Evolutionary conservation across 1,284 basidiomycete genomes (phyloP), one percentile per base, ranked within the genome.

Genomic region (Fomitopsis palustris): DNA sequence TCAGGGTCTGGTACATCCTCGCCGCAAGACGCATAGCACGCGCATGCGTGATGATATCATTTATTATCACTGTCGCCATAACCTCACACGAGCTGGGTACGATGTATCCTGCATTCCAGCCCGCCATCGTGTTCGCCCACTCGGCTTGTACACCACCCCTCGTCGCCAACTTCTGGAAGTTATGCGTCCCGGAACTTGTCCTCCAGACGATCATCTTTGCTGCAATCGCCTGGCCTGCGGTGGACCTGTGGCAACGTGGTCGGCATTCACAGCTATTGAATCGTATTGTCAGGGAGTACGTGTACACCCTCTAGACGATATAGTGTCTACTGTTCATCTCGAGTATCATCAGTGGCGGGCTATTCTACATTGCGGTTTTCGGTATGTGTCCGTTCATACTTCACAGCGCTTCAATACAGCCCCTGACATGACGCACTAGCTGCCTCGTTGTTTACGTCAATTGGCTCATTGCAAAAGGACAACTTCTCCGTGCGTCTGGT

Each of bases 1-100:
- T 70, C 19, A 64, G 69, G 10, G 63, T 69, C 35, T 70, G 68
- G 65, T 67, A 69, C 49, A 64, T 70, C 55, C 69, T 64, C 55
- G 62, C 67, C 9, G 62, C 61, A 53, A 60, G 55, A 45, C 39
- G 14, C n/a, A 8, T 61, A 17, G 56, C 42, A 4, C 65, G 68
- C 35, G 27, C 47, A 1, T 42, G 63, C 33, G 53, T 65, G 31
- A 51, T 63, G 39, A 56, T 56, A 19, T 60, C 58, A 33, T 67
- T 62, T 53, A 29, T 61, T 17, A 56, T 53, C 9, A 23, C 61
- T 19, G 31, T 55, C 38, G 57, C 58, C 2, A 38, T 61, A 6
- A 56, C 54, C n/a, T 31, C 65, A 6, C 55, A 61, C 23, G 63
- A 54, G 5, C 54, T 45, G 14, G 42, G 21, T 25, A 5, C 55